phyloP scores from a whole-genome alignment of 1,139 yeast genomes.

The Scheffersomyces stambukii region DNA sequence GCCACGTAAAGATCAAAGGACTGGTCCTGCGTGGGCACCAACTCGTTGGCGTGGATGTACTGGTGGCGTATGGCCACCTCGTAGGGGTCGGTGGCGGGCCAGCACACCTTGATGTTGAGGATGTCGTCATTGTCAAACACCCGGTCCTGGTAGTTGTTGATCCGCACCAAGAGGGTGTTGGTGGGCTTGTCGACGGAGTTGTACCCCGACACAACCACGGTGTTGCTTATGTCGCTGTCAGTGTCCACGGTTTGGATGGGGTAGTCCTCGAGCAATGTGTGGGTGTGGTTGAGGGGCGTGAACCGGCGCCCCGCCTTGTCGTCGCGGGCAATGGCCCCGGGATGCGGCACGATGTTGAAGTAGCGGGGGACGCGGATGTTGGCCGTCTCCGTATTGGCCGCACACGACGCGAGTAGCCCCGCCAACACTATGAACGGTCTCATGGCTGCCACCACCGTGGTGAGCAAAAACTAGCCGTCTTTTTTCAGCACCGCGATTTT shows the following conservation, averaged over 20 bases:
- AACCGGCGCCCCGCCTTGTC: slow-evolving; percentile 4
- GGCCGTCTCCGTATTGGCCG: slow-evolving; percentile 39
- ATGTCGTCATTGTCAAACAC: slow-evolving; percentile 28
- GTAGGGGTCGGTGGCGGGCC: slow-evolving; percentile 42
- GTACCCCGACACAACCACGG: slow-evolving; percentile 9
- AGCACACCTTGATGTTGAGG: slow-evolving; percentile 35
- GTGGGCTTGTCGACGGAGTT: slow-evolving; percentile 13
- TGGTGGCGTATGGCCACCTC: slow-evolving; percentile 22
- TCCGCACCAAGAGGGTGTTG: slow-evolving; percentile 22
- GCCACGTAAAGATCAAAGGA: slow-evolving; percentile 29
- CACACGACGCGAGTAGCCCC: slow-evolving; percentile 5
- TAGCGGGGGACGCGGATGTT: slow-evolving; percentile 31
- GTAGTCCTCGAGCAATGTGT: slow-evolving; percentile 22
- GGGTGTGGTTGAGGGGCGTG: slow-evolving; percentile 21
- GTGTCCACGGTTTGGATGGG: slow-evolving; percentile 23
- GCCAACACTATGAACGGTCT: slow-evolving; percentile 1
- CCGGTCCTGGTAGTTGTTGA: slow-evolving; percentile 32
- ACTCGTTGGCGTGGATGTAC: slow-evolving; percentile 15
- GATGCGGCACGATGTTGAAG: slow-evolving; percentile 27
- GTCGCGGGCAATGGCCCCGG: slow-evolving; percentile 8
- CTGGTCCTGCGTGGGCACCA: slow-evolving; percentile 2
- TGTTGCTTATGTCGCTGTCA: slow-evolving; percentile 1
- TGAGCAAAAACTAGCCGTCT: too few relatives aligned
- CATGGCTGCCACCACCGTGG: too few relatives aligned
- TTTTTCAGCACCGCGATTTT: too few relatives aligned